Conservation (phyloP, 257 asterid genomes). For the Cinchona pubescens region DNA sequence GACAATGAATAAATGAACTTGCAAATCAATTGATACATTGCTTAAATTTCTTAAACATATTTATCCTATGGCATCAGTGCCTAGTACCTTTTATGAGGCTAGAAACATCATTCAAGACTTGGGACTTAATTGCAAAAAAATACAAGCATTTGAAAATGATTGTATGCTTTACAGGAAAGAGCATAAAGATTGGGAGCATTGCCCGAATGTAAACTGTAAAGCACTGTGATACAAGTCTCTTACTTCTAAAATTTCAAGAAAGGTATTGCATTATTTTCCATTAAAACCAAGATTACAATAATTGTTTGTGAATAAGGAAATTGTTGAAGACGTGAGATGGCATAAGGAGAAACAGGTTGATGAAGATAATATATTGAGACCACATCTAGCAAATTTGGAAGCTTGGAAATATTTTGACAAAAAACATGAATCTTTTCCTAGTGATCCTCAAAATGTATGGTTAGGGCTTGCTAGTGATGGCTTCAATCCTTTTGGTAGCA, state of each 20-base stretch:
- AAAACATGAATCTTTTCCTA: not conserved
- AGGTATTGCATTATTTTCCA: not conserved
- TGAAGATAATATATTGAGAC: not conserved
- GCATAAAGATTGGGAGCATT: not conserved
- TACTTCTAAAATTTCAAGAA: not conserved
- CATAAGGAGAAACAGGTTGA: too few relatives aligned
- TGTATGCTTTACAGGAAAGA: not conserved
- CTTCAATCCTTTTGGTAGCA: not conserved
- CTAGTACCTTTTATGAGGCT: not conserved
- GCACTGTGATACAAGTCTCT: not conserved
- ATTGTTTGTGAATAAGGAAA: not conserved
- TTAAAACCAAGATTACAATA: not conserved
- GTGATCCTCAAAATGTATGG: not conserved
- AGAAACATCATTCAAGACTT: not conserved
- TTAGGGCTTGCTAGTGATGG: not conserved
- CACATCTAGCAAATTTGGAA: not conserved
- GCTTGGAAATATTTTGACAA: not conserved
- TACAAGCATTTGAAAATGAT: not conserved
- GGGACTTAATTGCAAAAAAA: not conserved
- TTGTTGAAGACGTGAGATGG: not conserved
- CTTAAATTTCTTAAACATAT: not conserved
- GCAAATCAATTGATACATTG: not conserved
- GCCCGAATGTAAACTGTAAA: not conserved
- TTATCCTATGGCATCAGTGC: not conserved
- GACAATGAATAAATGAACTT: not conserved